phyloP scores from a whole-genome alignment of 2,329 filamentous ascomycete species.

The Penicillium sp. region DNA sequence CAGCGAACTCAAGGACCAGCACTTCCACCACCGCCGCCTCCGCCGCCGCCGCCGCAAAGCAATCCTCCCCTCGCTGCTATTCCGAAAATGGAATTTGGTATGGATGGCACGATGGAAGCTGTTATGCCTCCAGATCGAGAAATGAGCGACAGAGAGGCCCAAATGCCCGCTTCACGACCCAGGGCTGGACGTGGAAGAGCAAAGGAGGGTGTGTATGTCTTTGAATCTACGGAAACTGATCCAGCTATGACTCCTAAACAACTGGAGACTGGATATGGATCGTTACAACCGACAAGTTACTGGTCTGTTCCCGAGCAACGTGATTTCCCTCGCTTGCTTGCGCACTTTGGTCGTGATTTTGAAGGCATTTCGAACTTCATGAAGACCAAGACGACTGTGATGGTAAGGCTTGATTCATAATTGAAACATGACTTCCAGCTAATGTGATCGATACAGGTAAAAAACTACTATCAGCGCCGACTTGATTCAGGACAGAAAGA shows the following conservation, averaged over 20 bases:
- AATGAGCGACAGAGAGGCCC: slow-evolving; percentile 25
- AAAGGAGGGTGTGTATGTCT: slow-evolving; percentile 37
- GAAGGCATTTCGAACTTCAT: slow-evolving; percentile 51
- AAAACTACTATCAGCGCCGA: slow-evolving; percentile 51
- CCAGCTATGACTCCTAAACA: slow-evolving; percentile 20
- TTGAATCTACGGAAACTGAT: slow-evolving; percentile 37
- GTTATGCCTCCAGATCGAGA: slow-evolving; percentile 24
- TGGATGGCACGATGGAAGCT: slow-evolving; percentile 21
- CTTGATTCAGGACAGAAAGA: slow-evolving; percentile 46
- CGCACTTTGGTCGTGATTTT: slow-evolving; percentile 51
- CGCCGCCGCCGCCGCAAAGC: slow-evolving; percentile 4
- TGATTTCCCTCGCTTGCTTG: slow-evolving; percentile 48
- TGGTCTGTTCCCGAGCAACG: slow-evolving; percentile 54
- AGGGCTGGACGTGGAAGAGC: slow-evolving; percentile 31
- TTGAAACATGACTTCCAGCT: neutral
- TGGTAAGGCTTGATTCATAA: slow-evolving; percentile 39
- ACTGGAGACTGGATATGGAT: slow-evolving; percentile 36
- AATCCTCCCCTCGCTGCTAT: slow-evolving; percentile 23
- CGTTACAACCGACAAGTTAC: slow-evolving; percentile 50
- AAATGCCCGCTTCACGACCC: slow-evolving; percentile 24
- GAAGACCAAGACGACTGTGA: slow-evolving; percentile 54
- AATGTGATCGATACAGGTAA: slow-evolving; percentile 38
- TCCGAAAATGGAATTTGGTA: slow-evolving; percentile 27
- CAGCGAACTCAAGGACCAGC: slow-evolving; percentile 17
- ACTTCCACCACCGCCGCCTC: neutral